Evolutionary conservation across 768 basidiomycete species (phyloP), one percentile per base, ranked within the genome.

Genomic region (Kwoniella sp.): DNA sequence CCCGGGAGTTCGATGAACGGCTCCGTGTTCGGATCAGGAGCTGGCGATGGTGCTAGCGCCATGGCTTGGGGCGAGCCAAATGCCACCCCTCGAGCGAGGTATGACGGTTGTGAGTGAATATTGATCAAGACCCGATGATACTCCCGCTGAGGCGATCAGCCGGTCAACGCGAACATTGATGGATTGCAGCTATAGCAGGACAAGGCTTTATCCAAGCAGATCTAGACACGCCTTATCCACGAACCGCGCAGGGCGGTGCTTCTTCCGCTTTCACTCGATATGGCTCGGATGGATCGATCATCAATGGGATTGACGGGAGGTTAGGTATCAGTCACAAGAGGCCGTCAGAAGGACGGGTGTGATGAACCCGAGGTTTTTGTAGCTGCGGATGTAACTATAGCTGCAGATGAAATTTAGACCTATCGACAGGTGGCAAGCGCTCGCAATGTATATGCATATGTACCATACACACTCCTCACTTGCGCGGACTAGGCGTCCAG

Each of bases 401-500:
- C n/a, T n/a, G n/a, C n/a, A n/a, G n/a, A n/a, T n/a, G n/a, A n/a
- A n/a, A n/a, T n/a, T n/a, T n/a, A n/a, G n/a, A n/a, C n/a, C n/a
- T n/a, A n/a, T n/a, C n/a, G n/a, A n/a, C n/a, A n/a, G n/a, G n/a
- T n/a, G n/a, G n/a, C n/a, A n/a, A n/a, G n/a, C n/a, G n/a, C n/a
- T n/a, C n/a, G n/a, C n/a, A n/a, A n/a, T n/a, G n/a, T n/a, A n/a
- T n/a, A n/a, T n/a, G n/a, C n/a, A n/a, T n/a, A n/a, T n/a, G n/a
- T n/a, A n/a, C n/a, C n/a, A n/a, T n/a, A 15, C 25, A 41, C 19
- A 27, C 14, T 17, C 8, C 10, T 45, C 27, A 56, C 23, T 50
- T 56, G 26, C 55, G 49, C 20, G 65, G 65, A 46, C 65, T 67
- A 4, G 65, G 65, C 11, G 65, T 67, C 65, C 65, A 67, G 38